Evolutionary conservation across 331 rosid species (phyloP).

Genomic region (Arachis monticola): DNA sequence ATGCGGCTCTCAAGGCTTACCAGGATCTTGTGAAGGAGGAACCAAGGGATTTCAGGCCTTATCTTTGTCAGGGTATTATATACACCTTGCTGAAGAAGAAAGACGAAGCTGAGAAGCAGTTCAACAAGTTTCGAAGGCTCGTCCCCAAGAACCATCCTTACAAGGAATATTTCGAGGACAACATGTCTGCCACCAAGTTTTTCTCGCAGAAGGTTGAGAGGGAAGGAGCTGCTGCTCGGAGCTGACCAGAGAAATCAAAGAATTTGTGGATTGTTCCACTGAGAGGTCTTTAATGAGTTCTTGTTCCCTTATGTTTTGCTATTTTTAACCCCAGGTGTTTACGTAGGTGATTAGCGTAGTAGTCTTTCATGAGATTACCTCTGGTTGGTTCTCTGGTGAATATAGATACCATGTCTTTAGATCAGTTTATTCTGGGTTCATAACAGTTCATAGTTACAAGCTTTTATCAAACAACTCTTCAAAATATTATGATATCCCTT

Average conservation of each 20-base stretch:
- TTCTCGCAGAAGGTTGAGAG: conserved; percentile 65
- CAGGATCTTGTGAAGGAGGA: conserved; percentile 88
- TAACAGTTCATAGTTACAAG: too few relatives aligned
- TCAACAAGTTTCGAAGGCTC: conserved; percentile 77
- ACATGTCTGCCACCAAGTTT: conserved; percentile 77
- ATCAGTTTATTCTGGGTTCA: not conserved
- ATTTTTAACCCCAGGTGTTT: conserved; percentile 29
- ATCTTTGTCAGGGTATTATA: conserved; percentile 89
- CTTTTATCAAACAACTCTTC: not conserved
- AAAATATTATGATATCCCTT: not conserved
- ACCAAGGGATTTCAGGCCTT: conserved; percentile 95
- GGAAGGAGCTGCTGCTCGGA: conserved; percentile 60
- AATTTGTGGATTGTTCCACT: not conserved
- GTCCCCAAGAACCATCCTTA: conserved; percentile 92
- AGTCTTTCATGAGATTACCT: conserved; percentile 4
- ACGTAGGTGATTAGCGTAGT: conserved; percentile 18
- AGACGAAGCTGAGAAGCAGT: conserved; percentile 89
- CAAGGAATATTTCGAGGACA: conserved; percentile 84
- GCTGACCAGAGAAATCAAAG: conserved; percentile 40
- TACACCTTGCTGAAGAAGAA: conserved; percentile 78
- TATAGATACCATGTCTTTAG: conserved; percentile 19
- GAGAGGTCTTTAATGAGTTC: conserved; percentile 28
- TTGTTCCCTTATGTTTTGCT: conserved; percentile 31
- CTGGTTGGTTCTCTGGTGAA: conserved; percentile 35
- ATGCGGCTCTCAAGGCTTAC: conserved; percentile 72